Evolutionary conservation across 2,329 filamentous ascomycete genomes (phyloP).

Genomic region (Colletotrichum tabaci): DNA sequence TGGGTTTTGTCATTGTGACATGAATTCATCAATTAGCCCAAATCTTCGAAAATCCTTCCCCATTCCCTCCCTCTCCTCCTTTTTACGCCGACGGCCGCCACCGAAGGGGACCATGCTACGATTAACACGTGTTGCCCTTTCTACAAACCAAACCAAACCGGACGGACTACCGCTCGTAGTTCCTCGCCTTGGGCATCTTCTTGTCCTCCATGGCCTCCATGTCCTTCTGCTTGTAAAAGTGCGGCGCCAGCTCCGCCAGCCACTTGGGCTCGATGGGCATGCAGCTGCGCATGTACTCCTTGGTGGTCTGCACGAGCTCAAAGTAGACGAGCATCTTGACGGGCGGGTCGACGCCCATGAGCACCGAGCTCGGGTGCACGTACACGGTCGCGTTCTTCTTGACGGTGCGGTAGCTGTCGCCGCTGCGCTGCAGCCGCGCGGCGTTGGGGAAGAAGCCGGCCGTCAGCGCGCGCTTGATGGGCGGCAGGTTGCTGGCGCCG

Average conservation of each 20-base stretch:
- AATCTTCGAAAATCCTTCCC: background rate
- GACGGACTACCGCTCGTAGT: slow-evolving; percentile 27
- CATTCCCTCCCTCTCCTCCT: background rate
- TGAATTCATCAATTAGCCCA: background rate
- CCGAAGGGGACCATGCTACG: background rate
- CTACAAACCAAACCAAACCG: background rate
- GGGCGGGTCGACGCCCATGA: slow-evolving; percentile 83
- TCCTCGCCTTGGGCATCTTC: slow-evolving; percentile 64
- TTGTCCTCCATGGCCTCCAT: slow-evolving; percentile 86
- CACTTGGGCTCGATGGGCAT: slow-evolving; percentile 89
- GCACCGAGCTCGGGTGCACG: slow-evolving; percentile 89
- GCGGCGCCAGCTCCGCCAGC: slow-evolving; percentile 91
- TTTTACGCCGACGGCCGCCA: background rate
- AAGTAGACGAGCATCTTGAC: slow-evolving; percentile 89
- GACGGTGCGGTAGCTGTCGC: slow-evolving; percentile 90
- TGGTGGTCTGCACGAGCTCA: slow-evolving; percentile 84
- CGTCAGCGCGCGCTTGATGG: slow-evolving; percentile 90
- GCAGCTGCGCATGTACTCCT: slow-evolving; percentile 93
- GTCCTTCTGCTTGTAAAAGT: slow-evolving; percentile 95
- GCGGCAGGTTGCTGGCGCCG: slow-evolving; percentile 79
- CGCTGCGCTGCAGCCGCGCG: slow-evolving; percentile 84
- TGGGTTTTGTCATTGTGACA: background rate
- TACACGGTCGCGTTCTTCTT: slow-evolving; percentile 92
- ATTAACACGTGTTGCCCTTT: background rate
- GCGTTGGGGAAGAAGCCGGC: slow-evolving; percentile 97